These are phyloP conservation scores for Tardiomyces blankii DNA, from an alignment of 1,139 yeast genomes.

Conservation along the genomic window DNA sequence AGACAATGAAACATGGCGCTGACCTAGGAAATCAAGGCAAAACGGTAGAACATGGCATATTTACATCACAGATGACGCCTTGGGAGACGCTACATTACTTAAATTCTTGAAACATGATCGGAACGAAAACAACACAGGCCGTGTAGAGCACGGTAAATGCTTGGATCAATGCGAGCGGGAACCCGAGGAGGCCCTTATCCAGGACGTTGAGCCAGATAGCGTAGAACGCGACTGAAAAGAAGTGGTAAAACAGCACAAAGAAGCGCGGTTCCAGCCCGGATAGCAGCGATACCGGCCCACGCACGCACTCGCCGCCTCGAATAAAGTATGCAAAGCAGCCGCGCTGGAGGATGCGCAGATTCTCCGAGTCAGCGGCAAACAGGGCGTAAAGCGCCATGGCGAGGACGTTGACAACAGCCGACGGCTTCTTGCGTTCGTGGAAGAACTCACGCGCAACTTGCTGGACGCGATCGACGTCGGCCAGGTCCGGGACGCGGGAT, in stretches of 20 bases:
- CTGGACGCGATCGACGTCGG: constrained; percentile 43
- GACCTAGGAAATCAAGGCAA: too few relatives aligned
- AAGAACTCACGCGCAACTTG: constrained; percentile 57
- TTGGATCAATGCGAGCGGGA: constrained; percentile 65
- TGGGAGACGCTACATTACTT: background rate
- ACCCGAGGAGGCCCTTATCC: constrained; percentile 52
- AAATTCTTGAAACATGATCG: constrained; percentile 37
- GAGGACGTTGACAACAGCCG: constrained; percentile 77
- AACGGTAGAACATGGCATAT: too few relatives aligned
- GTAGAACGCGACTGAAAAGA: constrained; percentile 83
- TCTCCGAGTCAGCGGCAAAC: constrained; percentile 72
- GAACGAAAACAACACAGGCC: constrained; percentile 71
- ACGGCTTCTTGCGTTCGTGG: constrained; percentile 62
- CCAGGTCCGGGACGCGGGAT: constrained; percentile 43
- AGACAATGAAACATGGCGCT: too few relatives aligned
- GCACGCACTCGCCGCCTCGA: constrained; percentile 71
- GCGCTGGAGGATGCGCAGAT: constrained; percentile 58
- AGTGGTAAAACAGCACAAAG: constrained; percentile 63
- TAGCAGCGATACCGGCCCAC: constrained; percentile 72
- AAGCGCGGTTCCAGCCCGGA: constrained; percentile 78
- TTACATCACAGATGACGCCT: too few relatives aligned
- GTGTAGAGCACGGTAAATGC: constrained; percentile 58
- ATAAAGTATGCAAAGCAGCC: constrained; percentile 86
- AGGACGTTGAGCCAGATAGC: constrained; percentile 60
- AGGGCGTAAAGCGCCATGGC: constrained; percentile 83